These are phyloP conservation scores for Aschersonia sp. DNA, from an alignment of 2,329 filamentous ascomycete species.

Conservation along the genomic window DNA sequence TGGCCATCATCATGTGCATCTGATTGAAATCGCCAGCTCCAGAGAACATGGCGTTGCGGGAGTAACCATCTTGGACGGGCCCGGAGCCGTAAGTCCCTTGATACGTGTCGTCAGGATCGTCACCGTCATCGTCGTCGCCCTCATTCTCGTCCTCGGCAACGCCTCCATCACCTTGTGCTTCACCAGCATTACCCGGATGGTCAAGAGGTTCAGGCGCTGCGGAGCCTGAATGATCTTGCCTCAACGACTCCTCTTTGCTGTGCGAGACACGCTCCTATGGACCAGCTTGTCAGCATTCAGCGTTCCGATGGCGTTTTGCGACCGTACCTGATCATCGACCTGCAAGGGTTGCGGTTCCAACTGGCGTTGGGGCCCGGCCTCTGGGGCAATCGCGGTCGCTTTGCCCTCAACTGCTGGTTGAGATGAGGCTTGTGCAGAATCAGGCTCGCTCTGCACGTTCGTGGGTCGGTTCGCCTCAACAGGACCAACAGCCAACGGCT, in stretches of 20 bases:
- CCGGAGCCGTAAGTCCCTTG: slow-evolving; percentile 20
- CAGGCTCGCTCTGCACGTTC: neutral
- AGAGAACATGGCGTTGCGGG: slow-evolving; percentile 40
- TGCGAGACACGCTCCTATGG: neutral
- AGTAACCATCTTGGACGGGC: slow-evolving; percentile 31
- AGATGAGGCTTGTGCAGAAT: neutral
- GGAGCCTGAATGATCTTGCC: neutral
- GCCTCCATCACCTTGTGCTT: slow-evolving; percentile 1
- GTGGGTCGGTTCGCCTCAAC: slow-evolving; percentile 23
- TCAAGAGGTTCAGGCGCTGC: neutral
- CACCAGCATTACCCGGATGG: neutral
- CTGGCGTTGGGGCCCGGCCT: neutral
- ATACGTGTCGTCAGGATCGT: slow-evolving; percentile 12
- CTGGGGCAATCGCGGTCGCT: neutral
- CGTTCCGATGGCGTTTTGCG: too few species aligned
- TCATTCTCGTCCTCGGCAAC: slow-evolving; percentile 1
- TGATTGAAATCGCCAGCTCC: slow-evolving; percentile 55
- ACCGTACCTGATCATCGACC: too few species aligned
- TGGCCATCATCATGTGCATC: slow-evolving; percentile 70
- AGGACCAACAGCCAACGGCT: slow-evolving; percentile 26
- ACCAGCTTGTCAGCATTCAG: neutral
- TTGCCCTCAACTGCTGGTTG: neutral
- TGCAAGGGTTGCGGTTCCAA: too few species aligned
- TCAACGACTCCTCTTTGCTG: neutral
- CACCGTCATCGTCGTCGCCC: slow-evolving; percentile 7